phyloP scores from a whole-genome alignment of 1,284 basidiomycete species.

The Ceratorhiza oryzae-sativae region DNA sequence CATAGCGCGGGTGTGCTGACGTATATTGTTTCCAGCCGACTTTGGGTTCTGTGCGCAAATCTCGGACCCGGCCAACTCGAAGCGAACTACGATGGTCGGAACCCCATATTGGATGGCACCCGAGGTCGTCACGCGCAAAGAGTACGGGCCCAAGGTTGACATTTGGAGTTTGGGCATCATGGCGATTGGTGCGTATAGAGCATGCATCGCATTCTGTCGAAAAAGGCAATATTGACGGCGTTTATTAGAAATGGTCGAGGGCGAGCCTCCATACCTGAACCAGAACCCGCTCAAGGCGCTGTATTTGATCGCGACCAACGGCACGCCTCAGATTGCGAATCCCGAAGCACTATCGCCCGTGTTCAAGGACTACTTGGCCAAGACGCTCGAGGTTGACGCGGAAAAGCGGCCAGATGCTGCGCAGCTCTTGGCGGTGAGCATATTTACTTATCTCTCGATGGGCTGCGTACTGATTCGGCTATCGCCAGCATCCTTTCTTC shows the following conservation, averaged over 20 bases:
- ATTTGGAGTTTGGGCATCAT: slow-evolving; percentile 99
- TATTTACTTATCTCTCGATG: neutral
- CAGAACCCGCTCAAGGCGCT: slow-evolving; percentile 96
- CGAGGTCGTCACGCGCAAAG: slow-evolving; percentile 97
- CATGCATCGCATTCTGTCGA: neutral
- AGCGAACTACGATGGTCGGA: slow-evolving; percentile 99
- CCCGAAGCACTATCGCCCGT: slow-evolving; percentile 86
- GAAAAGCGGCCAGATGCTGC: slow-evolving; percentile 91
- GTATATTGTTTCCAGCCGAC: slow-evolving; percentile 69
- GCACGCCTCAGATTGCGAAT: slow-evolving; percentile 96
- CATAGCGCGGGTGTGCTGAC: neutral
- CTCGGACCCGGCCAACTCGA: slow-evolving; percentile 85
- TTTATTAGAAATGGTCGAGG: slow-evolving; percentile 96
- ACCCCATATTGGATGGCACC: slow-evolving; percentile 99
- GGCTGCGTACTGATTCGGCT: slow-evolving; percentile 4
- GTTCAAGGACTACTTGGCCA: slow-evolving; percentile 92
- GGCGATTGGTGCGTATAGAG: slow-evolving; percentile 80
- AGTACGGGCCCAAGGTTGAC: slow-evolving; percentile 98
- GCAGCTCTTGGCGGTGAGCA: slow-evolving; percentile 74
- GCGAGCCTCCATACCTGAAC: slow-evolving; percentile 97
- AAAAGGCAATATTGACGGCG: slow-evolving; percentile 7
- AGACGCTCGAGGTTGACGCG: slow-evolving; percentile 93
- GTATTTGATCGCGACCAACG: slow-evolving; percentile 97
- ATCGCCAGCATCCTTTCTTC: slow-evolving; percentile 83
- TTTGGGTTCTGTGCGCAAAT: slow-evolving; percentile 99